Evolutionary conservation across 2,329 filamentous ascomycete genomes (phyloP), one percentile per base, ranked within the genome.

Genomic region (Aspergillus aculeatus): DNA sequence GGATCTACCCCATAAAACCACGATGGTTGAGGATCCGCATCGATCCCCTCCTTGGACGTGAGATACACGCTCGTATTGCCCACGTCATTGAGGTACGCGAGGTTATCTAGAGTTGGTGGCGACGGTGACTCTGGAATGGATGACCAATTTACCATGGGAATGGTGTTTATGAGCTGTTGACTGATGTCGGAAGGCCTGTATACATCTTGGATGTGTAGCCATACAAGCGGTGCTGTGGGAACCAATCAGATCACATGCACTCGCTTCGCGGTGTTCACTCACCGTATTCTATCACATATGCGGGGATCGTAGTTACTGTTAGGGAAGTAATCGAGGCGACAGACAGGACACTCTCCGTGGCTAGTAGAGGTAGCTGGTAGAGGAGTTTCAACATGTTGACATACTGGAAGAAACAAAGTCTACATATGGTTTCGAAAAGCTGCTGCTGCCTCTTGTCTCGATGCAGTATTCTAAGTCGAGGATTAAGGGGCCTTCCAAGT

Each of bases 1-100:
- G 86, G 86, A 6, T 73, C 76, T 0, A 83, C 80, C 21, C 87
- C 87, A 31, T 78, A 66, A 48, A 84, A 76, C 80, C 80, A 84
- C 9, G 69, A 47, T 3, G 81, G 81, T 7, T 76, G 68, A 3
- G 75, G 73, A 16, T 59, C 59, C 5, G 71, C 76, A 51, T 77
- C 74, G 10, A 83, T 79, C 16, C 82, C 81, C 47, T 80, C 73
- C 14, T 74, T 73, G 3, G 81, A 81, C 0, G 82, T 83, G 9
- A 84, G 67, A 59, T 78, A 84, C 6, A 84, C 76, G 52, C 79
- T 75, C 1, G 66, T 69, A 35, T 81, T 80, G 0, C 78, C 80
- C 56, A 76, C 70, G 4, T 60, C 52, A 60, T 84, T 83, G 11
- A 84, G 73, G 3, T 66, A 60, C 62, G 81, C 73, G n/a, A 84